Percentiles rank a stretch among this genome's conserved stretches.
Conservation (phyloP, 1,284 basidiomycete species). For the Tylopilus sp. region DNA sequence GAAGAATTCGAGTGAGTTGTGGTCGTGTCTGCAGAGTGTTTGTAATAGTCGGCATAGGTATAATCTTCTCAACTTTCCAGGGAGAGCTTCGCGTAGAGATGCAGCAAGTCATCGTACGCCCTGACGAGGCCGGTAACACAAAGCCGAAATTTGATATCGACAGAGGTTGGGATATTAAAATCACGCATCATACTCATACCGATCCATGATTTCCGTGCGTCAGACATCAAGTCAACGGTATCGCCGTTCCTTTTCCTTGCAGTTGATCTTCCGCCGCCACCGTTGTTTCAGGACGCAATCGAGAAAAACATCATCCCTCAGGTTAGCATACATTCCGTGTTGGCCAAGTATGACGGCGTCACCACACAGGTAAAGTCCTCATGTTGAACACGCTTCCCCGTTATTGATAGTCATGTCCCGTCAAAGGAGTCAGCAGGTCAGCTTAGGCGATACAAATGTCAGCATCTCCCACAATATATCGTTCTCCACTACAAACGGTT, state of each 20-base stretch:
- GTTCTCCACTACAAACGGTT: constrained; percentile 97
- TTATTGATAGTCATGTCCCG: constrained; percentile 15
- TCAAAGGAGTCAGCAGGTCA: constrained; percentile 80
- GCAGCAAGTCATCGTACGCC: constrained; percentile 87
- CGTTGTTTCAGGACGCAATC: constrained; percentile 91
- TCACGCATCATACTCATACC: constrained; percentile 13
- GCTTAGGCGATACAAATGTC: constrained; percentile 86
- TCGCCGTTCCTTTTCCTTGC: constrained; percentile 96
- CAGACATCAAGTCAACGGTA: constrained; percentile 81
- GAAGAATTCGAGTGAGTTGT: constrained; percentile 72
- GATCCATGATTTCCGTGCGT: constrained; percentile 18
- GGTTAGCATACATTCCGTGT: constrained; percentile 84
- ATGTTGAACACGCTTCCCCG: constrained; percentile 18
- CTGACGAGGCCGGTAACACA: constrained; percentile 65
- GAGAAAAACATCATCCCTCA: constrained; percentile 99
- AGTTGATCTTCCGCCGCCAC: constrained; percentile 93
- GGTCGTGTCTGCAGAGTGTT: constrained; percentile 11
- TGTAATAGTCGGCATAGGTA: constrained; percentile 46
- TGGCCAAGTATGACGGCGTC: constrained; percentile 95
- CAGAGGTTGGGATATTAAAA: constrained; percentile 55
- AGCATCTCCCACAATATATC: constrained; percentile 85
- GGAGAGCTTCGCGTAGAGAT: constrained; percentile 91
- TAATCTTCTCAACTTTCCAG: constrained; percentile 93
- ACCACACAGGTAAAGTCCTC: constrained; percentile 69
- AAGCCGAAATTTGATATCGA: constrained; percentile 90